Conservation (phyloP, 148 eudicot genomes). For the Spergularia marina region DNA sequence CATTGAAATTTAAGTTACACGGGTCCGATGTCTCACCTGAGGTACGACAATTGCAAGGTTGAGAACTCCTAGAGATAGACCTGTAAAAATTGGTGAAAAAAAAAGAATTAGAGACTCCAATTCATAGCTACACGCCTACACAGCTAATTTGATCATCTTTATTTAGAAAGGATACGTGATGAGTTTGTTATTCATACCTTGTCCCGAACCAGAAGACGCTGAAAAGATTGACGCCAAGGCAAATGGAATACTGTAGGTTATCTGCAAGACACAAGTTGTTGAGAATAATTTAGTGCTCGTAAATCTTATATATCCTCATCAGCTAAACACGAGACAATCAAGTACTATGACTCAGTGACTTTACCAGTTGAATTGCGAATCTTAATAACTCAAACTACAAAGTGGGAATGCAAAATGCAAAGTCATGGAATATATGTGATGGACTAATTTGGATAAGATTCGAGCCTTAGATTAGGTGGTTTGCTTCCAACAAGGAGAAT, state of each 20-base stretch:
- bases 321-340: too few species aligned
- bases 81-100: conserved; percentile 17
- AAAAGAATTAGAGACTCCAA: not conserved
- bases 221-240: conserved; percentile 70
- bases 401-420: not conserved
- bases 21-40: conserved; percentile 39
- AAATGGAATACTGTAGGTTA: conserved; percentile 59
- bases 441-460: conserved; percentile 24
- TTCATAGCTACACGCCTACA: too few species aligned
- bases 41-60: conserved; percentile 69
- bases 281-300: not conserved
- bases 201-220: conserved; percentile 48
- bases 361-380: not conserved
- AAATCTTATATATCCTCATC: too few species aligned
- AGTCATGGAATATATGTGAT: conserved; percentile 7
- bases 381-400: conserved; percentile 7
- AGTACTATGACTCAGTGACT: too few species aligned
- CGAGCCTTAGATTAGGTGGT: not conserved
- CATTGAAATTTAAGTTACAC: not conserved
- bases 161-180: not conserved
- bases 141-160: too few species aligned
- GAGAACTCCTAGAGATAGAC: conserved; percentile 65
- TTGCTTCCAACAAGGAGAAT: not conserved
- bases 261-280: conserved; percentile 26
- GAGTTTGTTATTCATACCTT: conserved; percentile 34